phyloP scores from a whole-genome alignment of 106 monocot species.

The Amphibolis antarctica region DNA sequence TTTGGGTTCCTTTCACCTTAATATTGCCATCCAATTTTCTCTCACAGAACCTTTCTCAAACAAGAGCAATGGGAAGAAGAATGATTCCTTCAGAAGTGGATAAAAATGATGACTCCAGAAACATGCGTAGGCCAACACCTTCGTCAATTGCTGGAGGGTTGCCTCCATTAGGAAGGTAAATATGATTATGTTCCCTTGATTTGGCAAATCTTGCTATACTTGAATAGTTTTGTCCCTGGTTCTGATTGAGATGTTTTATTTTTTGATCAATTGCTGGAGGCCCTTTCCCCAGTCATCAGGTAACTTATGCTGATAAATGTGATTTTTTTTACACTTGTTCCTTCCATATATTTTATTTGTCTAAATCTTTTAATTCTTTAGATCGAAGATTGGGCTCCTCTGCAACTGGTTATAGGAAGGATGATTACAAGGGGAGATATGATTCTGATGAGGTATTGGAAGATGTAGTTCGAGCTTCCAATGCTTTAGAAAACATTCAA shows the following conservation, averaged over 20 bases:
- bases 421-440: constrained; percentile 77
- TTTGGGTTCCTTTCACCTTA: too few species aligned
- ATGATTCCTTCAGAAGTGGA: constrained; percentile 34
- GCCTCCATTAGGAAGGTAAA: constrained; percentile 79
- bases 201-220: neutral
- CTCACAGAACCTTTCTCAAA: constrained; percentile 75
- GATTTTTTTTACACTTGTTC: neutral
- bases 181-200: neutral
- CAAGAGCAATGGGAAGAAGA: constrained; percentile 60
- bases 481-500: constrained; percentile 79
- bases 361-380: constrained; percentile 4
- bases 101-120: constrained; percentile 44
- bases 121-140: constrained; percentile 48
- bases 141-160: constrained; percentile 53
- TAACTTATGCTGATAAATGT: constrained; percentile 9
- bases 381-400: constrained; percentile 59
- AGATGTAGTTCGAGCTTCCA: constrained; percentile 65
- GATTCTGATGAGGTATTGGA: constrained; percentile 72
- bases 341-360: neutral
- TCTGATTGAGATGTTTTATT: constrained; percentile 1
- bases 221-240: neutral
- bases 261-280: constrained; percentile 27
- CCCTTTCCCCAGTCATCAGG: constrained; percentile 58
- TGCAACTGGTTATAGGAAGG: constrained; percentile 44
- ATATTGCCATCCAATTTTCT: too few species aligned